Evolutionary conservation across 2,329 filamentous ascomycete species (phyloP).

Genomic region (Orbilia ellipsospora): DNA sequence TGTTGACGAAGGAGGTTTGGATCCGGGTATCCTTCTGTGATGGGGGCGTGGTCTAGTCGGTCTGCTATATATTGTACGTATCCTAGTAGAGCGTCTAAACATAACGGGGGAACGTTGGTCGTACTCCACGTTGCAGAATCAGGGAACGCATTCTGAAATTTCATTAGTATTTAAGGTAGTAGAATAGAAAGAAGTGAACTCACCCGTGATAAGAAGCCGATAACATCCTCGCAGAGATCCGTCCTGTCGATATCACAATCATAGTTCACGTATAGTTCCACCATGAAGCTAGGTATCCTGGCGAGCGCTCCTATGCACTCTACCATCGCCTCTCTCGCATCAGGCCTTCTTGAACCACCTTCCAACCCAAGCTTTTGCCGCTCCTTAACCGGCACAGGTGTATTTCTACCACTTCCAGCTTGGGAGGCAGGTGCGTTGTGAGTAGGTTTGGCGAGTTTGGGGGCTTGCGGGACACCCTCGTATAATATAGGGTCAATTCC

Average conservation of each 20-base stretch:
- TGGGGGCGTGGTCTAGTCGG: slow-evolving; percentile 77
- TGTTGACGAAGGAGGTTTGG: slow-evolving; percentile 74
- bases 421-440: slow-evolving; percentile 67
- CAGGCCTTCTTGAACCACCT: slow-evolving; percentile 88
- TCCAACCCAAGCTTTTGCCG: slow-evolving; percentile 92
- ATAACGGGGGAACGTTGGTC: slow-evolving; percentile 94
- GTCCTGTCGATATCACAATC: slow-evolving; percentile 92
- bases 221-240: slow-evolving; percentile 94
- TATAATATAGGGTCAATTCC: slow-evolving; percentile 93
- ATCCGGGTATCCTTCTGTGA: slow-evolving; percentile 74
- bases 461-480: slow-evolving; percentile 89
- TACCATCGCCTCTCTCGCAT: slow-evolving; percentile 97
- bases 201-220: slow-evolving; percentile 82
- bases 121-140: slow-evolving; percentile 99
- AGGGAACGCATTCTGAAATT: slow-evolving; percentile 79
- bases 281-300: slow-evolving; percentile 92
- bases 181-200: slow-evolving; percentile 20
- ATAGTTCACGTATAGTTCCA: slow-evolving; percentile 96
- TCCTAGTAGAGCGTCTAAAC: slow-evolving; percentile 87
- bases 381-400: slow-evolving; percentile 90
- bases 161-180: slow-evolving; percentile 27
- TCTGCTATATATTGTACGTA: slow-evolving; percentile 94
- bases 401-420: slow-evolving; percentile 80
- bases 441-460: slow-evolving; percentile 82
- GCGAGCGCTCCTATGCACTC: slow-evolving; percentile 93